A percentile compares a stretch with the other conserved stretches of the same genome.
Conservation (phyloP, 352 stramenopile genomes). For the Pythium volutum region DNA sequence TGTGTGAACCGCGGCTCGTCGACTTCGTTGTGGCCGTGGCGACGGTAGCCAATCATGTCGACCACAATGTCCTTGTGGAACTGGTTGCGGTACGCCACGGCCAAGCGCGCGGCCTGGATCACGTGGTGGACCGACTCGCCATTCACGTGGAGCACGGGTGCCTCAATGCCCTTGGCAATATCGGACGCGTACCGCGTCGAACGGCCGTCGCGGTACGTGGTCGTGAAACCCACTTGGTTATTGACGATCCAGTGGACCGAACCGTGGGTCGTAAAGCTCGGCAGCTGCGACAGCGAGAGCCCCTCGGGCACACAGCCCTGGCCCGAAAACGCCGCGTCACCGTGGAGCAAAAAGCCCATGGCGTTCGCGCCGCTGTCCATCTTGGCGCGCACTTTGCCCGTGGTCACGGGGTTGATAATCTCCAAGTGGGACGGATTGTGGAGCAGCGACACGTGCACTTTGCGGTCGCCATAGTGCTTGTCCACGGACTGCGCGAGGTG, state of each 20-base stretch:
- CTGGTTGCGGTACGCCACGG: slow-evolving; percentile 75
- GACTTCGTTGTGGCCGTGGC: slow-evolving; percentile 89
- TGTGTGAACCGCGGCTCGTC: slow-evolving; percentile 89
- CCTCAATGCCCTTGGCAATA: slow-evolving; percentile 78
- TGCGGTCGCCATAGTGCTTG: slow-evolving; percentile 52
- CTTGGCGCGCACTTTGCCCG: slow-evolving; percentile 84
- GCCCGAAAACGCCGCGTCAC: slow-evolving; percentile 83
- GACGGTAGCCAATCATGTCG: slow-evolving; percentile 80
- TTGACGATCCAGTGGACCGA: slow-evolving; percentile 88
- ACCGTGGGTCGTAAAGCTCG: slow-evolving; percentile 69
- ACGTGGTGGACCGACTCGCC: slow-evolving; percentile 78
- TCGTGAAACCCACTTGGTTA: slow-evolving; percentile 91
- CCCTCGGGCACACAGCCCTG: slow-evolving; percentile 83
- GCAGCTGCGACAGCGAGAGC: slow-evolving; percentile 71
- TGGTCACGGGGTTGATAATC: slow-evolving; percentile 85
- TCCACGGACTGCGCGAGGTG: slow-evolving; percentile 80
- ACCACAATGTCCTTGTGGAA: slow-evolving; percentile 89
- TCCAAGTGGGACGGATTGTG: slow-evolving; percentile 88
- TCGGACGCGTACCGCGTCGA: slow-evolving; percentile 86
- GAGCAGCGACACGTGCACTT: slow-evolving; percentile 79
- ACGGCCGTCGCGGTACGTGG: slow-evolving; percentile 71
- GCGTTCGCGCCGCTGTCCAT: slow-evolving; percentile 58
- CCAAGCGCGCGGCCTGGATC: slow-evolving; percentile 67
- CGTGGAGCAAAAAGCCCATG: slow-evolving; percentile 84
- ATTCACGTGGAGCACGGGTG: slow-evolving; percentile 87